These are phyloP conservation scores for Cyberlindnera americana DNA, from an alignment of 805 yeast genomes.

Conservation along the genomic window DNA sequence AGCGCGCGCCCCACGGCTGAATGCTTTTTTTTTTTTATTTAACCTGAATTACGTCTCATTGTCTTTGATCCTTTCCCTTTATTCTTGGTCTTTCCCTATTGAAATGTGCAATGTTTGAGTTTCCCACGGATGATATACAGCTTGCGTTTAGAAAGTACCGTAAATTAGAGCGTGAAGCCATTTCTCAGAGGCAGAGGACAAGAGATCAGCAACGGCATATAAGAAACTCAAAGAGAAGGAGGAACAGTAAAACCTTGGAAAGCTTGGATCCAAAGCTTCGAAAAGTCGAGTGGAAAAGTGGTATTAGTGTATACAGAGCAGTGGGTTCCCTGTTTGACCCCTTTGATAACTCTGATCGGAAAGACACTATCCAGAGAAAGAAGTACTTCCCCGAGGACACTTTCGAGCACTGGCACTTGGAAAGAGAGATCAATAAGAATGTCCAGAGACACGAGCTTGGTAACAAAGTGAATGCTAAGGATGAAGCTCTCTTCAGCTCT, in stretches of 20 bases:
- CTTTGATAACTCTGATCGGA: slow-evolving; percentile 1
- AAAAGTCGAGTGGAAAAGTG: neutral
- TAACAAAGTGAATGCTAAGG: no score
- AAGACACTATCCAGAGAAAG: slow-evolving; percentile 1
- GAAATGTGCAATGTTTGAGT: no score
- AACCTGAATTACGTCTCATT: no score
- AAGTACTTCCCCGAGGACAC: slow-evolving; percentile 19
- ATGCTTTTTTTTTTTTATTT: no score
- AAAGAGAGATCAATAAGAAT: slow-evolving; percentile 12
- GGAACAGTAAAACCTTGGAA: neutral
- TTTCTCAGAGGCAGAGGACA: neutral
- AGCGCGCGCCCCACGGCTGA: no score
- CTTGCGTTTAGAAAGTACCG: neutral
- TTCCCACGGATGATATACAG: no score
- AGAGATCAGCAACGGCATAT: neutral
- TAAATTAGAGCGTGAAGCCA: neutral
- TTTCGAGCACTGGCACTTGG: slow-evolving; percentile 25
- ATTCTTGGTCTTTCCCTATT: no score
- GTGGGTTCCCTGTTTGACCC: neutral
- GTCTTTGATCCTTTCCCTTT: no score
- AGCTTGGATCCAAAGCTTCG: neutral
- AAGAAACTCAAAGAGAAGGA: neutral
- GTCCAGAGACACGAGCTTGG: slow-evolving; percentile 4
- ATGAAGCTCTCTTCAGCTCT: neutral
- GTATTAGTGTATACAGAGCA: neutral